These are phyloP conservation scores for Amniculicola lignicola DNA, from an alignment of 495 filamentous ascomycete genomes.

Conservation along the genomic window DNA sequence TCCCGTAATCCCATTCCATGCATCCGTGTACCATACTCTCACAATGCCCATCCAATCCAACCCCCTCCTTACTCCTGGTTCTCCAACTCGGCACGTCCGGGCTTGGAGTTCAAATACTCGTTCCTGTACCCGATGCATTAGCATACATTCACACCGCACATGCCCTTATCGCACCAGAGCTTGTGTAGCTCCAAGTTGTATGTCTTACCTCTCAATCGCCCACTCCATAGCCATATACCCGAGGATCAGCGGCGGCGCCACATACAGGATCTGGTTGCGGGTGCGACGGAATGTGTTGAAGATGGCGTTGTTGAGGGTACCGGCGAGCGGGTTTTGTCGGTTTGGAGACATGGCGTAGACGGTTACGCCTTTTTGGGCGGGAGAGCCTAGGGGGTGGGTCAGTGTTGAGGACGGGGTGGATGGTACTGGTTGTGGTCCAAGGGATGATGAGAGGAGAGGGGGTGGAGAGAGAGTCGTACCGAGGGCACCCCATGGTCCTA, in stretches of 20 bases:
- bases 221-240: slow-evolving; percentile 80
- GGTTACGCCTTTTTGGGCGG: slow-evolving; percentile 55
- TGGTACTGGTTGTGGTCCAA: neutral
- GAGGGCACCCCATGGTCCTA: slow-evolving; percentile 81
- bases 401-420: slow-evolving; percentile 22
- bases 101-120: slow-evolving; percentile 89
- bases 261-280: slow-evolving; percentile 71
- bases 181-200: neutral
- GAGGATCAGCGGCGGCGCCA: slow-evolving; percentile 69
- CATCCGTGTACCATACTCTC: neutral
- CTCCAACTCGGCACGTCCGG: slow-evolving; percentile 61
- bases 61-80: slow-evolving; percentile 3
- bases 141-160: slow-evolving; percentile 4
- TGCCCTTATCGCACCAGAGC: neutral
- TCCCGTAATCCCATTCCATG: too few relatives aligned
- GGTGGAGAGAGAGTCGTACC: slow-evolving; percentile 58
- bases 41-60: neutral
- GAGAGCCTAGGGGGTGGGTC: slow-evolving; percentile 31
- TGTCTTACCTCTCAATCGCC: slow-evolving; percentile 73
- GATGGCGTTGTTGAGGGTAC: slow-evolving; percentile 50
- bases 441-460: neutral
- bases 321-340: slow-evolving; percentile 57
- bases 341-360: slow-evolving; percentile 51
- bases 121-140: slow-evolving; percentile 57
- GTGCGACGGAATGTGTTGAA: slow-evolving; percentile 63